Percentiles rank a stretch among this genome's conserved stretches.
These are phyloP conservation scores for Silene conica DNA, from an alignment of 148 eudicot species.

Conservation along the genomic window DNA sequence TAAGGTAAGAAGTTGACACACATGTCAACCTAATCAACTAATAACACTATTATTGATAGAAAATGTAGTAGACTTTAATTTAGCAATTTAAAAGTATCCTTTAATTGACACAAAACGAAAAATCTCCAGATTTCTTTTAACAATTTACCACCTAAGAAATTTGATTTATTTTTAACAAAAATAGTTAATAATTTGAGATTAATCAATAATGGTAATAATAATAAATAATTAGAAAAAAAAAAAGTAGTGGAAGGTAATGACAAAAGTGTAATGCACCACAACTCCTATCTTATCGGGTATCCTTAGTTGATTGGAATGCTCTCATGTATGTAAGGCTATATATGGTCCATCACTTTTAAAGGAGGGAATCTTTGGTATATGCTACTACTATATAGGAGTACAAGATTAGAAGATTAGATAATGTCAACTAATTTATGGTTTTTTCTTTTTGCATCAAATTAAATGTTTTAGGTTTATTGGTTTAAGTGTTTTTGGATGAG, in stretches of 20 bases:
- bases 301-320: conserved; percentile 8
- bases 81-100: background rate
- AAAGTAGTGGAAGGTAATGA: conserved; percentile 19
- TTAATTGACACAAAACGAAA: background rate
- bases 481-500: background rate
- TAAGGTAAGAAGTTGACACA: conserved; percentile 6
- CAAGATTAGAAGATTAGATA: background rate
- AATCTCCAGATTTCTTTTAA: background rate
- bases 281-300: conserved; percentile 24
- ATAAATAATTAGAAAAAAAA: too few species aligned
- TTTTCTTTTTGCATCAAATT: conserved; percentile 2
- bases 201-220: background rate
- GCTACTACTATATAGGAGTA: background rate
- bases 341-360: conserved; percentile 26
- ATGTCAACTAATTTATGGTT: conserved; percentile 15
- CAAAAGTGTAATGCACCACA: conserved; percentile 17
- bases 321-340: background rate
- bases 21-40: background rate
- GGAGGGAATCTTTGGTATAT: conserved; percentile 24
- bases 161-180: too few species aligned
- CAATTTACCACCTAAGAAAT: background rate
- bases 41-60: background rate
- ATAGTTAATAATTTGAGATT: background rate
- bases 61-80: background rate
- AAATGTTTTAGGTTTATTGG: background rate